These are phyloP conservation scores for Carpinus fangiana DNA, from an alignment of 306 rosid species.

Conservation along the genomic window DNA sequence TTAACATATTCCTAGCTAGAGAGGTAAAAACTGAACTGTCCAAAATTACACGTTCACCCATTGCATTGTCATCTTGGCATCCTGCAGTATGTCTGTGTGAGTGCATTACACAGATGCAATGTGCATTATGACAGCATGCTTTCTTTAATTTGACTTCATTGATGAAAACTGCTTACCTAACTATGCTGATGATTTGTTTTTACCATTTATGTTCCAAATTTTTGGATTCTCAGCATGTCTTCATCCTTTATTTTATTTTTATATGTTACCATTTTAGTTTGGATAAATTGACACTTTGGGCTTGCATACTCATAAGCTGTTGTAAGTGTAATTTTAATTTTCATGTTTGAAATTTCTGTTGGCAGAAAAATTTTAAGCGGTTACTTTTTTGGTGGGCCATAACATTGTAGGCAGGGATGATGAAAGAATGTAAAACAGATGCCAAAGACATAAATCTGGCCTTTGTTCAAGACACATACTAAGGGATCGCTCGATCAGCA, in stretches of 20 bases:
- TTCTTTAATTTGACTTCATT: neutral
- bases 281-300: neutral
- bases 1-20: neutral
- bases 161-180: neutral
- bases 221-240: neutral
- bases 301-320: neutral
- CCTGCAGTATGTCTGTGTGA: neutral
- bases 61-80: neutral
- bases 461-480: neutral
- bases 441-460: neutral
- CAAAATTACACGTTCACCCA: neutral
- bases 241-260: neutral
- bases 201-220: neutral
- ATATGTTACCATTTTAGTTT: neutral
- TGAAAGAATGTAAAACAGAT: neutral
- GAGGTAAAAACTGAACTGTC: neutral
- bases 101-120: neutral
- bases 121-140: neutral
- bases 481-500: neutral
- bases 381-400: neutral
- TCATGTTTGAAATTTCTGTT: neutral
- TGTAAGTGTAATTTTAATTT: neutral
- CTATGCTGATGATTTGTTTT: neutral
- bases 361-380: neutral
- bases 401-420: neutral